Evolutionary conservation across 768 basidiomycete species (phyloP), one percentile per base, ranked within the genome.

Genomic region (Lentinus brumalis): DNA sequence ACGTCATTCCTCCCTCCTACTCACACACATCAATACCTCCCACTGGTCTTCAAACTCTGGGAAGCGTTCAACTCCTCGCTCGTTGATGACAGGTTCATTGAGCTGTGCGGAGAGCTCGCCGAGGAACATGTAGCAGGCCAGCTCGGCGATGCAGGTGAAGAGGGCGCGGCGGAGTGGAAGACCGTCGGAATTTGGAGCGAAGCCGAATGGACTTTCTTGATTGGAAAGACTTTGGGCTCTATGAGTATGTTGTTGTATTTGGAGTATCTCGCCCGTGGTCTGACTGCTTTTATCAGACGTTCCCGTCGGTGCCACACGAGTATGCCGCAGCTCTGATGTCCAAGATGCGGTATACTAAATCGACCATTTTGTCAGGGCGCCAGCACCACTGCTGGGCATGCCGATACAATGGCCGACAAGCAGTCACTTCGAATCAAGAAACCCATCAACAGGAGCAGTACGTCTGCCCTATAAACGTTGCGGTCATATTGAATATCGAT

Each of bases 181-280:
- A 91, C 92, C 65, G 83, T 98, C 39, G 96, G 96, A 12, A 95
- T 98, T 56, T 95, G 94, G 84, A 87, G 84, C 5, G 83, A 92
- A 59, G 78, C 83, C 45, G 87, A 98, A 73, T 98, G 94, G 87
- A 85, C 86, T 57, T 78, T 89, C 30, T 76, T 98, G 51, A 83
- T 95, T 64, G 86, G 87, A 39, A 96, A 95, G 72, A 89, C 91
- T 14, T 76, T 98, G 38, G 81, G 84, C 35, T 88, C 90, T 5
- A 88, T 94, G 86, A 87, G 91, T 73, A 31, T 5, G 26, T 7
- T n/a, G 2, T 26, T 9, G 21, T n/a, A 5, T 18, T 15, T 14
- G 32, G 3, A 14, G 21, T 61, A 1, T n/a, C 55, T 31, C 32
- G 51, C 63, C 26, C 29, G 47, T 21, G 3, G 26, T 15, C 16